A percentile compares a stretch with the other conserved stretches of the same genome.
Conservation (phyloP, 2,329 filamentous ascomycete species). For the Aspergillus sp. region DNA sequence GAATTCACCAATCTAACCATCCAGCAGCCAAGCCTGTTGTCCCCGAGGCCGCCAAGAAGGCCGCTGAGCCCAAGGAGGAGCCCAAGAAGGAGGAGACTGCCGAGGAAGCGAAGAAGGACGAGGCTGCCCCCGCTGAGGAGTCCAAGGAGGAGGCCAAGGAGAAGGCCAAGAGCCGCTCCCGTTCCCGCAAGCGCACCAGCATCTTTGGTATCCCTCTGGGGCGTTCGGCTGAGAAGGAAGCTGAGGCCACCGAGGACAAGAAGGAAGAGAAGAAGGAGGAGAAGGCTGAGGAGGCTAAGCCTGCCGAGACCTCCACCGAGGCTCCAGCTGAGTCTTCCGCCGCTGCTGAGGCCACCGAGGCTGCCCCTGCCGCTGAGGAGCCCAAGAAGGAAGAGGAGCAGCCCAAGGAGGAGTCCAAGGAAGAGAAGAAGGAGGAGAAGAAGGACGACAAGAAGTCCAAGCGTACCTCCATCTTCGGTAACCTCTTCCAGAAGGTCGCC, state of each 20-base stretch:
- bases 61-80: slow-evolving; percentile 28
- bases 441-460: slow-evolving; percentile 59
- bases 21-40: slow-evolving; percentile 32
- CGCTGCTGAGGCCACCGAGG: slow-evolving; percentile 13
- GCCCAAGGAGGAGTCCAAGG: slow-evolving; percentile 42
- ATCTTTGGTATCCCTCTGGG: slow-evolving; percentile 47
- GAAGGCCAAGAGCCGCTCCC: slow-evolving; percentile 59
- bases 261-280: slow-evolving; percentile 43
- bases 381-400: slow-evolving; percentile 12
- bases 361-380: slow-evolving; percentile 9
- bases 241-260: slow-evolving; percentile 38
- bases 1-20: slow-evolving; percentile 4
- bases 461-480: slow-evolving; percentile 81
- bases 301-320: slow-evolving; percentile 16
- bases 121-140: slow-evolving; percentile 45
- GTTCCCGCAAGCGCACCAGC: slow-evolving; percentile 58
- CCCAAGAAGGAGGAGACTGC: slow-evolving; percentile 35
- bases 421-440: slow-evolving; percentile 28
- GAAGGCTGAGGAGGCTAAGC: slow-evolving; percentile 42
- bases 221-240: slow-evolving; percentile 63
- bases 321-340: slow-evolving; percentile 26
- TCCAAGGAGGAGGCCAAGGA: slow-evolving; percentile 45
- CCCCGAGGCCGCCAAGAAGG: slow-evolving; percentile 23
- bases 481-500: slow-evolving; percentile 69
- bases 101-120: slow-evolving; percentile 38